These are phyloP conservation scores for Beauveria sp. DNA, from an alignment of 2,329 filamentous ascomycete genomes.

Conservation along the genomic window DNA sequence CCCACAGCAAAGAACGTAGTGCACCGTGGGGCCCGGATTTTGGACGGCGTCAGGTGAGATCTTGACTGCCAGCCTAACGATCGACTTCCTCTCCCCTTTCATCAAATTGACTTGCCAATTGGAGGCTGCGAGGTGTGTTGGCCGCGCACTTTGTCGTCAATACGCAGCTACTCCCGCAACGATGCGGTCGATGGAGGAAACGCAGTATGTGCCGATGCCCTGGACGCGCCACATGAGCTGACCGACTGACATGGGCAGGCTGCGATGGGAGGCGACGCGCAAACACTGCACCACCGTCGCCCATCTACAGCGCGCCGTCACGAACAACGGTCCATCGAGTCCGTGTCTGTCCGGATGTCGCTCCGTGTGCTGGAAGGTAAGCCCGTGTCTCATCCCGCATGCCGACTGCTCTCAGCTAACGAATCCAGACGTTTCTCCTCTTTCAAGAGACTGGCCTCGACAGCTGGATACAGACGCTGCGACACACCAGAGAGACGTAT, in stretches of 20 bases:
- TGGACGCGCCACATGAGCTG: neutral
- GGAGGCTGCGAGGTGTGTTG: neutral
- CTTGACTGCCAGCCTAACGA: neutral
- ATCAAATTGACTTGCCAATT: neutral
- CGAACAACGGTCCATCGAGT: constrained; percentile 48
- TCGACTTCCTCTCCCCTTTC: neutral
- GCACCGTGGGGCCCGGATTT: neutral
- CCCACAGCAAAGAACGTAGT: neutral
- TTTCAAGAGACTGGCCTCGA: constrained; percentile 59
- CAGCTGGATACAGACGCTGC: constrained; percentile 61
- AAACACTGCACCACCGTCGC: constrained; percentile 47
- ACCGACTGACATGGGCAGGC: constrained; percentile 35
- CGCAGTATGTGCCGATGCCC: constrained; percentile 23
- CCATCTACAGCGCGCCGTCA: constrained; percentile 59
- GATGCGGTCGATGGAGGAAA: constrained; percentile 33
- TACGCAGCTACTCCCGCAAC: neutral
- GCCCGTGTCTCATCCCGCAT: neutral
- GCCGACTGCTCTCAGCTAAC: constrained; percentile 11
- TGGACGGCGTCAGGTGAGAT: constrained; percentile 9
- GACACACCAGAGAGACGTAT: constrained; percentile 68
- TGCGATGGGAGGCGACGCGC: constrained; percentile 61
- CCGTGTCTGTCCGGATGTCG: constrained; percentile 67
- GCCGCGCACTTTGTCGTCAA: neutral
- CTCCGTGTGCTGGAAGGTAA: constrained; percentile 87
- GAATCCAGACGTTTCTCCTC: constrained; percentile 64